Percentiles rank a stretch among this genome's conserved stretches.
These are phyloP conservation scores for Nicotiana tomentosiformis DNA, from an alignment of 257 asterid genomes.

Conservation along the genomic window DNA sequence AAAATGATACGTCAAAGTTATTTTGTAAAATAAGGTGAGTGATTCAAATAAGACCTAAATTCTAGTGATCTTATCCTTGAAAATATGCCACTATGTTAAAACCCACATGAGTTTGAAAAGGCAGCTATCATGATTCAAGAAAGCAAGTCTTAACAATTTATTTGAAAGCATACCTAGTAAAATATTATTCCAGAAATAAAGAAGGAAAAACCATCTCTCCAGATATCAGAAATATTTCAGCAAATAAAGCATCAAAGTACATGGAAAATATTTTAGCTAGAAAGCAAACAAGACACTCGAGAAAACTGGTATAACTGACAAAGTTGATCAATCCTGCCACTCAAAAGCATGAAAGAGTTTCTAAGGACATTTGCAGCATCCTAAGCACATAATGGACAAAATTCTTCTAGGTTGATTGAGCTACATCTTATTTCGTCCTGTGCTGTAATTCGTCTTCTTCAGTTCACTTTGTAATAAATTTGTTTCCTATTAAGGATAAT, in stretches of 20 bases:
- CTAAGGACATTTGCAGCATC: not conserved
- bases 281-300: not conserved
- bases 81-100: not conserved
- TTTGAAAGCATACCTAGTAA: not conserved
- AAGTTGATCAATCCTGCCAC: not conserved
- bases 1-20: not conserved
- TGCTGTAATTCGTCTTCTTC: constrained; percentile 9
- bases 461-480: constrained; percentile 2
- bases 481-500: constrained; percentile 3
- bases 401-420: not conserved
- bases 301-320: not conserved
- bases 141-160: not conserved
- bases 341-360: not conserved
- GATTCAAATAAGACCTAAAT: not conserved
- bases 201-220: not conserved
- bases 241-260: not conserved
- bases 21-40: not conserved
- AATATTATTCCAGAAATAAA: not conserved
- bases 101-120: not conserved
- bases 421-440: not conserved
- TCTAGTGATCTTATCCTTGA: constrained; percentile 5
- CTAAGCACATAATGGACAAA: constrained; percentile 7
- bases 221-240: not conserved
- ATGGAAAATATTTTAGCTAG: not conserved
- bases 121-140: not conserved